Percentiles rank a stretch among this genome's conserved stretches.
phyloP scores from a whole-genome alignment of 345 rosid genomes.

The Schrenkiella parvula region DNA sequence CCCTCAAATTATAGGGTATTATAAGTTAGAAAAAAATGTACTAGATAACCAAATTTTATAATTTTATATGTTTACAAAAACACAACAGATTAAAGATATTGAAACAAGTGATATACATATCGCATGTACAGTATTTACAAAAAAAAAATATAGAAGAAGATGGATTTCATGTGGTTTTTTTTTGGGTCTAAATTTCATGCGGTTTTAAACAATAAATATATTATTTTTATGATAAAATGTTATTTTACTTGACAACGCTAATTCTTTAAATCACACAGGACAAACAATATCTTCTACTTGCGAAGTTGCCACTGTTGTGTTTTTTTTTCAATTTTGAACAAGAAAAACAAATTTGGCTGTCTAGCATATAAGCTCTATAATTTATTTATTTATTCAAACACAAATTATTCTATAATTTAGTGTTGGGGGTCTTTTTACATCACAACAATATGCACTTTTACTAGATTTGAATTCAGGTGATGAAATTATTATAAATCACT shows the following conservation, averaged over 20 bases:
- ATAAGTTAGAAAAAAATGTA: neutral
- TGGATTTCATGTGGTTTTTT: too few species aligned
- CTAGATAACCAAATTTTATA: neutral
- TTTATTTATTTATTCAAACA: neutral
- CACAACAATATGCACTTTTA: neutral
- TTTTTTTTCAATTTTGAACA: neutral
- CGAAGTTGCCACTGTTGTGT: neutral
- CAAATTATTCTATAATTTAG: neutral
- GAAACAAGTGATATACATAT: neutral
- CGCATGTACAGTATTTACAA: too few species aligned
- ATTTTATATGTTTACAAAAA: neutral
- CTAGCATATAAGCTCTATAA: neutral
- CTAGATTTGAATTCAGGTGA: neutral
- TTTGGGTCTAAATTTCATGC: too few species aligned
- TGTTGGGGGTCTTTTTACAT: neutral
- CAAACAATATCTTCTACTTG: neutral
- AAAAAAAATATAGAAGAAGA: too few species aligned
- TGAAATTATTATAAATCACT: neutral
- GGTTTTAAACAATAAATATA: neutral
- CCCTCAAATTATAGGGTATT: neutral
- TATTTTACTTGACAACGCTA: neutral
- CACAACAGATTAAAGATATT: neutral
- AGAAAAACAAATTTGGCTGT: neutral
- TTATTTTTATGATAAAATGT: neutral
- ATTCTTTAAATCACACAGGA: neutral